Evolutionary conservation across 345 rosid genomes (phyloP).

Genomic region (Aegle marmelos): DNA sequence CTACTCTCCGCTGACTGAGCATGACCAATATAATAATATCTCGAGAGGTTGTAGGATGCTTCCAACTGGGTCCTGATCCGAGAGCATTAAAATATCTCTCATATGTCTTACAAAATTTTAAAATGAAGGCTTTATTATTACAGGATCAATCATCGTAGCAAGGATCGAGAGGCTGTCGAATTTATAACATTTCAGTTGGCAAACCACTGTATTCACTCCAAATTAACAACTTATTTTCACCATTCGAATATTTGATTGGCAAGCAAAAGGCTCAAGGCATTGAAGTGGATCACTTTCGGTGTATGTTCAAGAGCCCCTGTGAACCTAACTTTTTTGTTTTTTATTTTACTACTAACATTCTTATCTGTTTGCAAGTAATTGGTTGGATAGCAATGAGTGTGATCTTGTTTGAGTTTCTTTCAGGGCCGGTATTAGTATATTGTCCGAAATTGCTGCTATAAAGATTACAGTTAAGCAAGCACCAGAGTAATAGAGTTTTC

Average conservation of each 20-base stretch:
- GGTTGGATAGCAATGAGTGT: neutral
- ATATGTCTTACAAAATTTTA: neutral
- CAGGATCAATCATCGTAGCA: neutral
- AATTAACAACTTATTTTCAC: neutral
- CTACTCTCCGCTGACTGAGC: neutral
- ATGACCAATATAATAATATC: neutral
- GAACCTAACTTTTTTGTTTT: neutral
- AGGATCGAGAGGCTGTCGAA: neutral
- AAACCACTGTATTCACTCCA: neutral
- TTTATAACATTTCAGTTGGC: neutral
- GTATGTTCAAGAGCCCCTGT: neutral
- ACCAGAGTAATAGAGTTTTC: neutral
- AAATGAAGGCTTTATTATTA: neutral
- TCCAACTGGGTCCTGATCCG: no score
- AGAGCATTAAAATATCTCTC: no score
- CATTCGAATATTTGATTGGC: neutral
- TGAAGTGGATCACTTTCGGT: neutral
- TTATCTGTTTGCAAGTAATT: neutral
- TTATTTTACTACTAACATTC: neutral
- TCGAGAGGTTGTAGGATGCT: no score
- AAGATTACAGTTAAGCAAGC: neutral
- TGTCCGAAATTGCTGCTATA: neutral
- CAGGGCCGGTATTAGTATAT: neutral
- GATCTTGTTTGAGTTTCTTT: neutral
- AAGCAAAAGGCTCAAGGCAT: neutral